These are phyloP conservation scores for Fusarium dimerum DNA, from an alignment of 2,329 filamentous ascomycete species.

Conservation along the genomic window DNA sequence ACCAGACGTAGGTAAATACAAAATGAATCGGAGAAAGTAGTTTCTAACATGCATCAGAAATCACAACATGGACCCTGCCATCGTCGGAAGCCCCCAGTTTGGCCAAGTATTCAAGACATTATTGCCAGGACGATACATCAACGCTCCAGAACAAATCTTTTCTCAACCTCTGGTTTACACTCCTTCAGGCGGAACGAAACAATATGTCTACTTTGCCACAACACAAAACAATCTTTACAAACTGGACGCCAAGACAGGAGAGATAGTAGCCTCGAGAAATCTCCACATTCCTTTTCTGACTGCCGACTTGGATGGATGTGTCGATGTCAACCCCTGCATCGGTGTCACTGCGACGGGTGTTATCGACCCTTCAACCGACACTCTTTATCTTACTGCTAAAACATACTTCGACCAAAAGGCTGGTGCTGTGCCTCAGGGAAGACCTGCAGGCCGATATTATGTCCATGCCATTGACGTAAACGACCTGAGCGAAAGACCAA, in stretches of 20 bases:
- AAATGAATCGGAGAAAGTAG: accelerated
- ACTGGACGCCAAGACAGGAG: slow-evolving; percentile 55
- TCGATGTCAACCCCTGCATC: slow-evolving; percentile 49
- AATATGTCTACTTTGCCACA: slow-evolving; percentile 58
- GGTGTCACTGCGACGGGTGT: slow-evolving; percentile 49
- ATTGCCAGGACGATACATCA: slow-evolving; percentile 54
- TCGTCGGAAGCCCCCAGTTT: slow-evolving; percentile 57
- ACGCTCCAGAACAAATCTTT: slow-evolving; percentile 52
- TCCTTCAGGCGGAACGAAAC: slow-evolving; percentile 43
- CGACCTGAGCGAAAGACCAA: slow-evolving; percentile 37
- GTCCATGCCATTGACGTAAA: slow-evolving; percentile 42
- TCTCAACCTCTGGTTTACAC: slow-evolving; percentile 54
- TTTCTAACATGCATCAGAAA: slow-evolving; percentile 36
- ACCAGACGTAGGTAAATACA: slow-evolving; percentile 48
- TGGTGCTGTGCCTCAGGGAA: slow-evolving; percentile 33
- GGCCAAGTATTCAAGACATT: slow-evolving; percentile 54
- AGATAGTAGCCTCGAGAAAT: slow-evolving; percentile 48
- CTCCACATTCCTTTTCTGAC: slow-evolving; percentile 52
- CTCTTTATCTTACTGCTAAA: slow-evolving; percentile 46
- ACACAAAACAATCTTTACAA: slow-evolving; percentile 61
- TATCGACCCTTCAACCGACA: slow-evolving; percentile 47
- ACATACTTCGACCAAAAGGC: slow-evolving; percentile 40
- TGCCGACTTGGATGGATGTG: slow-evolving; percentile 49
- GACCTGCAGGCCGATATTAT: slow-evolving; percentile 37
- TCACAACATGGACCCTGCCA: slow-evolving; percentile 63